These are phyloP conservation scores for Sclerotinia subarctica DNA, from an alignment of 2,329 filamentous ascomycete genomes.

Conservation along the genomic window DNA sequence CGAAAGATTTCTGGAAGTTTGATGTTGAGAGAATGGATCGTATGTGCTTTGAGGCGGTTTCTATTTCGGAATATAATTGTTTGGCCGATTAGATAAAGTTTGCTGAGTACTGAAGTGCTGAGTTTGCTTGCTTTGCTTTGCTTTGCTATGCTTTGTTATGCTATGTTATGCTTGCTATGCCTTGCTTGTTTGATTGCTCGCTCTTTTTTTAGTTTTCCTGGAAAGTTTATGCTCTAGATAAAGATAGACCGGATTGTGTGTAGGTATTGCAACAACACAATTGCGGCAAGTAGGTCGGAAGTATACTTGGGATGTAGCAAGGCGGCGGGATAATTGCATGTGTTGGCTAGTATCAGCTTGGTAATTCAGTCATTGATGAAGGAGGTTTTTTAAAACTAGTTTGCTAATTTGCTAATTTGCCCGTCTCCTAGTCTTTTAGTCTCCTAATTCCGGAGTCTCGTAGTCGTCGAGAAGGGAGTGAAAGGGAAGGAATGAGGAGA, in stretches of 20 bases:
- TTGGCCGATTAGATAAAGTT: conserved; percentile 3
- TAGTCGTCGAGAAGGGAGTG: neutral
- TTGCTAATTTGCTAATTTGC: neutral
- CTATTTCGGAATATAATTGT: neutral
- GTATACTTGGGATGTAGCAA: conserved; percentile 20
- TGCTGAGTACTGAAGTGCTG: neutral
- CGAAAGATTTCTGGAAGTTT: conserved; percentile 1
- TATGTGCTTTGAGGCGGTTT: neutral
- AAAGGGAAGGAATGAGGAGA: neutral
- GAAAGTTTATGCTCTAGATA: neutral
- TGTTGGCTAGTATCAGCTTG: conserved; percentile 2
- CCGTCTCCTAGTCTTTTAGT: neutral
- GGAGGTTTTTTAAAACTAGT: neutral
- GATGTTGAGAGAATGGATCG: neutral
- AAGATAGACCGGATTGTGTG: neutral
- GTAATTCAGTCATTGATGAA: neutral
- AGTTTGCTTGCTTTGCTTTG: conserved; percentile 2
- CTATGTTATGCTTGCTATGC: neutral
- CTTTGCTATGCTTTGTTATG: neutral
- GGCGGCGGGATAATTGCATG: conserved; percentile 18
- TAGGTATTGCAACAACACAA: conserved; percentile 10
- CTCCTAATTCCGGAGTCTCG: neutral
- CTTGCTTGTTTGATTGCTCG: conserved; percentile 11
- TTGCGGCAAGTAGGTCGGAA: conserved; percentile 10
- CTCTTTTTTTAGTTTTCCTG: neutral